phyloP scores from a whole-genome alignment of 352 stramenopile genomes.

The Ophiocytium majus region DNA sequence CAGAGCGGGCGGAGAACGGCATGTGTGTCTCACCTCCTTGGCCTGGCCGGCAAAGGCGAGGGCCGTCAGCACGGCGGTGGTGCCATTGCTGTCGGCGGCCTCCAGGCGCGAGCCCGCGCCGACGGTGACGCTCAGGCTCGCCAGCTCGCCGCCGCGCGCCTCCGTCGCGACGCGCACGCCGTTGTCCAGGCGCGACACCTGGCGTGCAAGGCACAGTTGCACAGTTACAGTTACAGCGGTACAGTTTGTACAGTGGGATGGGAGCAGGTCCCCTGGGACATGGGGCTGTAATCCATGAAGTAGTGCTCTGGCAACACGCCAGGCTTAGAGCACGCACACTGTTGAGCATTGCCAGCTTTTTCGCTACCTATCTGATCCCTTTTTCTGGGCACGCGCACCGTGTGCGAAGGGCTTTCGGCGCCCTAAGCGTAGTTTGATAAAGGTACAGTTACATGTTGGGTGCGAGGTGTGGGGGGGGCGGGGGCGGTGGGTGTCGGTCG shows the following conservation, averaged over 20 bases:
- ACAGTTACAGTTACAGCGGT: too few species aligned
- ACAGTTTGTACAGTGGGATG: too few species aligned
- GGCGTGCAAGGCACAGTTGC: not conserved
- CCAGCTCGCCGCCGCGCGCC: conserved; percentile 87
- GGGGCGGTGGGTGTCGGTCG: too few species aligned
- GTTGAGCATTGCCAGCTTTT: not conserved
- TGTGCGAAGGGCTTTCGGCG: too few species aligned
- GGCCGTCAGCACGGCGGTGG: conserved; percentile 27
- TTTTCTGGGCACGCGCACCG: too few species aligned
- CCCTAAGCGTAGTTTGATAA: too few species aligned
- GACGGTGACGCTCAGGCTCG: conserved; percentile 94
- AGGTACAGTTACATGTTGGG: too few species aligned
- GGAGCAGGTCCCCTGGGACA: not conserved
- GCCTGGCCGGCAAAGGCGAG: conserved; percentile 33
- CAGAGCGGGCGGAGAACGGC: not conserved
- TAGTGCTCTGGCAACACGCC: not conserved
- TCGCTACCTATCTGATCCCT: not conserved
- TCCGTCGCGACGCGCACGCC: conserved; percentile 94
- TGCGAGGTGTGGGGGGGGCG: too few species aligned
- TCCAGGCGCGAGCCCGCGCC: conserved; percentile 94
- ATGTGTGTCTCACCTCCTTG: conserved; percentile 7
- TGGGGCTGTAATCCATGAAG: not conserved
- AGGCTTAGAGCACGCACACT: not conserved
- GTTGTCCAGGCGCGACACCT: conserved; percentile 86
- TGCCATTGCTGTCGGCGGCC: conserved; percentile 94